Evolutionary conservation across 2,329 filamentous ascomycete genomes (phyloP).

Genomic region (Clonostachys rhizophaga): DNA sequence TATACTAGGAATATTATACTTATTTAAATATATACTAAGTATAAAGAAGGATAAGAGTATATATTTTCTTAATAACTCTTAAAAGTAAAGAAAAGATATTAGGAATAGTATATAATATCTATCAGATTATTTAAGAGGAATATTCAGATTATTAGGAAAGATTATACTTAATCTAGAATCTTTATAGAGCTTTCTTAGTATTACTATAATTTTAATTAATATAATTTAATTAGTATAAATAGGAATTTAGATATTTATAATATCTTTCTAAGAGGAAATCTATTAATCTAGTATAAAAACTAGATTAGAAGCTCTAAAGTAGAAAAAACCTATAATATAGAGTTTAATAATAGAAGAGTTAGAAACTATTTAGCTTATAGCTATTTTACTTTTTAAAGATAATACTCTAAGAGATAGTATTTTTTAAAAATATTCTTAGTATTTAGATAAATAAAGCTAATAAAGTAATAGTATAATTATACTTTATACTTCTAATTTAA

Average conservation of each 20-base stretch:
- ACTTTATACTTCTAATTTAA: background rate
- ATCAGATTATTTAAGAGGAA: background rate
- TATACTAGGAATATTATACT: no score
- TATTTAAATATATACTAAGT: background rate
- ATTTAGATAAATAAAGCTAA: background rate
- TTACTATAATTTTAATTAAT: background rate
- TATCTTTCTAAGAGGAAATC: background rate
- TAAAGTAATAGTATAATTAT: background rate
- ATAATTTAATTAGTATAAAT: background rate
- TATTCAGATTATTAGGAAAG: background rate
- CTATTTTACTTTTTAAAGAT: background rate
- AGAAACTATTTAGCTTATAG: background rate
- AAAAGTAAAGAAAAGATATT: background rate
- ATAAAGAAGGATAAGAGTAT: background rate
- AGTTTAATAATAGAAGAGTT: constrained; percentile 3
- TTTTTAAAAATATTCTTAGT: background rate
- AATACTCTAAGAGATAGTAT: background rate
- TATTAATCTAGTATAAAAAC: constrained; percentile 3
- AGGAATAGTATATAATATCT: background rate
- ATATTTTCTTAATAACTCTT: background rate
- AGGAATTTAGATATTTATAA: constrained; percentile 1
- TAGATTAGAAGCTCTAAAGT: no score
- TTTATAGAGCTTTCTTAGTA: background rate
- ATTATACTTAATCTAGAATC: background rate
- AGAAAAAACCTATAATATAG: constrained; percentile 1